Percentiles rank a stretch among this genome's conserved stretches.
Evolutionary conservation across 2,329 filamentous ascomycete genomes (phyloP).

Genomic region (Beauveria rudraprayagi): DNA sequence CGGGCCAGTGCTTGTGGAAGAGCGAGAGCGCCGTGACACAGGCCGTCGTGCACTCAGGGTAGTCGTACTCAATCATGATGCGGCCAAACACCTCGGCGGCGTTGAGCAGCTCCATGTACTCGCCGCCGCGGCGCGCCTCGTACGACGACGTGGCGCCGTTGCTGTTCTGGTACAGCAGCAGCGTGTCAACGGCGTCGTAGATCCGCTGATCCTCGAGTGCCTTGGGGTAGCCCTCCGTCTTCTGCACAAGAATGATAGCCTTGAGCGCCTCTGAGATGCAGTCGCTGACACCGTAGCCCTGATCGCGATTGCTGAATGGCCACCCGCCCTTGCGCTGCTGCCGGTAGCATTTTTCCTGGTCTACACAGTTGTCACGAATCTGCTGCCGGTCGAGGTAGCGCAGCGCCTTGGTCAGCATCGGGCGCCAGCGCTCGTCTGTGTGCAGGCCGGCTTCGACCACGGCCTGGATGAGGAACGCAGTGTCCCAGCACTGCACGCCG

Average conservation of each 20-base stretch:
- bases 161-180: constrained; percentile 83
- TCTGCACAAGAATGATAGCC: constrained; percentile 75
- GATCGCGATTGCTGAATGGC: constrained; percentile 87
- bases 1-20: constrained; percentile 73
- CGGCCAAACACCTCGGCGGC: constrained; percentile 92
- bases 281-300: constrained; percentile 93
- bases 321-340: constrained; percentile 89
- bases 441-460: constrained; percentile 71
- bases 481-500: constrained; percentile 97
- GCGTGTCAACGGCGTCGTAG: constrained; percentile 80
- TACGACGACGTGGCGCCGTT: constrained; percentile 87
- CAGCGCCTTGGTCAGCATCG: constrained; percentile 76
- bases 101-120: constrained; percentile 77
- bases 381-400: constrained; percentile 86
- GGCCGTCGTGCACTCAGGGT: constrained; percentile 94
- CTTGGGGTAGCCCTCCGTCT: constrained; percentile 63
- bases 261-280: constrained; percentile 90
- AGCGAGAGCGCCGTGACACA: constrained; percentile 80
- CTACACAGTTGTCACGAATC: constrained; percentile 71
- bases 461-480: constrained; percentile 79
- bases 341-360: constrained; percentile 76
- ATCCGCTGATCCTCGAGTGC: constrained; percentile 70
- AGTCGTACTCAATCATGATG: constrained; percentile 99
- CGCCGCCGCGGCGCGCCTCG: constrained; percentile 70
- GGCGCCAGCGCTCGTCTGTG: constrained; percentile 66